Percentiles rank a stretch among this genome's conserved stretches.
Evolutionary conservation across 1,284 basidiomycete species (phyloP).

Genomic region (Neotropicomus parvogracilis): DNA sequence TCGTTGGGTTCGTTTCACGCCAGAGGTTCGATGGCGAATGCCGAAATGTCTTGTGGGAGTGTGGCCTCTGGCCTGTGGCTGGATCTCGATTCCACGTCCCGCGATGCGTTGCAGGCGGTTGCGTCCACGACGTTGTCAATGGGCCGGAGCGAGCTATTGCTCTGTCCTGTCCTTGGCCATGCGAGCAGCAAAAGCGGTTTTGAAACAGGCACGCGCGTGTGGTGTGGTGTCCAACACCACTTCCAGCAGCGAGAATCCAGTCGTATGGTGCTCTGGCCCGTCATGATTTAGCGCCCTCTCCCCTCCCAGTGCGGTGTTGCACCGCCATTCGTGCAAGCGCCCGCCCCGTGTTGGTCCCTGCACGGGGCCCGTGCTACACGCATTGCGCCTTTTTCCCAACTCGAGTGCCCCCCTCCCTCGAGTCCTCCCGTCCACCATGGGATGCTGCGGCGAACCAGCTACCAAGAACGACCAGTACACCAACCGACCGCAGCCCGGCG

Average conservation of each 20-base stretch:
- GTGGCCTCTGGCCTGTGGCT: too few relatives aligned
- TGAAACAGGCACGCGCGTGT: too few relatives aligned
- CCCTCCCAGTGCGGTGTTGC: conserved; percentile 4
- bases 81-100: not conserved
- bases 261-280: too few relatives aligned
- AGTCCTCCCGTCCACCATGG: conserved; percentile 39
- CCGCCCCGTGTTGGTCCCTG: not conserved
- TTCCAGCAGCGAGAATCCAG: too few relatives aligned
- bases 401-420: too few relatives aligned
- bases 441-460: conserved; percentile 53
- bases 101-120: conserved; percentile 1
- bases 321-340: conserved; percentile 19
- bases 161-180: too few relatives aligned
- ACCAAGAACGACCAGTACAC: conserved; percentile 34
- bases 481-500: conserved; percentile 29
- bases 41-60: conserved; percentile 2
- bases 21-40: conserved; percentile 5
- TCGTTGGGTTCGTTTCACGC: conserved; percentile 14
- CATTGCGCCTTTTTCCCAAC: not conserved
- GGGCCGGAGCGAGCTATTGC: too few relatives aligned
- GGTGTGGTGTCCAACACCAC: too few relatives aligned
- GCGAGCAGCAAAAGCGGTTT: too few relatives aligned
- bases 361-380: not conserved
- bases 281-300: conserved; percentile 8
- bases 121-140: too few relatives aligned